Conservation (phyloP, 225 moss, liverwort and hornwort species). For the Bryum argenteum region DNA sequence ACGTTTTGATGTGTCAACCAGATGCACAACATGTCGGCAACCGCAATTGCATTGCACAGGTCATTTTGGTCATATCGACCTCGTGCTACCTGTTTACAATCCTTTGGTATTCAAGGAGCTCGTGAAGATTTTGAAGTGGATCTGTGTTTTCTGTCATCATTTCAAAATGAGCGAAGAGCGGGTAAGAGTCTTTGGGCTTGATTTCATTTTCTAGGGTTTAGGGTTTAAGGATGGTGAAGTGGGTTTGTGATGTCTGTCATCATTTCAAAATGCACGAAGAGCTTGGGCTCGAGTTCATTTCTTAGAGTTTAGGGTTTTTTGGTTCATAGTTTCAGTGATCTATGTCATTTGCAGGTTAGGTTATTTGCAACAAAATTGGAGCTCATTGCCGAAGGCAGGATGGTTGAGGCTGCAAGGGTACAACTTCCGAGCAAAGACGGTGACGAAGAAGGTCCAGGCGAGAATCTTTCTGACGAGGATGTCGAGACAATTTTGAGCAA, state of each 20-base stretch:
- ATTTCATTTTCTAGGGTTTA: neutral
- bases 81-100: constrained; percentile 90
- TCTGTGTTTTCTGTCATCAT: constrained; percentile 92
- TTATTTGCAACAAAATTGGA: constrained; percentile 74
- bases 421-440: constrained; percentile 41
- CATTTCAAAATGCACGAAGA: constrained; percentile 90
- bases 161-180: constrained; percentile 85
- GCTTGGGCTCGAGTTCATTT: constrained; percentile 14
- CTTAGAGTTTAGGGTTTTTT: no score
- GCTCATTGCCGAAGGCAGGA: constrained; percentile 80
- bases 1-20: constrained; percentile 26
- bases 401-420: constrained; percentile 89
- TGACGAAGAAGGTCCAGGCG: constrained; percentile 58
- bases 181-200: constrained; percentile 45
- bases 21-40: constrained; percentile 84
- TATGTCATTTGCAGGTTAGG: constrained; percentile 50
- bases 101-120: constrained; percentile 86
- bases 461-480: constrained; percentile 61
- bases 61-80: constrained; percentile 90
- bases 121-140: constrained; percentile 78
- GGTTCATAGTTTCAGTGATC: neutral
- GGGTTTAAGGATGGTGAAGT: constrained; percentile 51
- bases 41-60: constrained; percentile 79
- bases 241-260: constrained; percentile 87
- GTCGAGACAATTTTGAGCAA: constrained; percentile 49